These are phyloP conservation scores for Atractiella rhizophila DNA, from an alignment of 768 basidiomycete genomes.

Conservation along the genomic window DNA sequence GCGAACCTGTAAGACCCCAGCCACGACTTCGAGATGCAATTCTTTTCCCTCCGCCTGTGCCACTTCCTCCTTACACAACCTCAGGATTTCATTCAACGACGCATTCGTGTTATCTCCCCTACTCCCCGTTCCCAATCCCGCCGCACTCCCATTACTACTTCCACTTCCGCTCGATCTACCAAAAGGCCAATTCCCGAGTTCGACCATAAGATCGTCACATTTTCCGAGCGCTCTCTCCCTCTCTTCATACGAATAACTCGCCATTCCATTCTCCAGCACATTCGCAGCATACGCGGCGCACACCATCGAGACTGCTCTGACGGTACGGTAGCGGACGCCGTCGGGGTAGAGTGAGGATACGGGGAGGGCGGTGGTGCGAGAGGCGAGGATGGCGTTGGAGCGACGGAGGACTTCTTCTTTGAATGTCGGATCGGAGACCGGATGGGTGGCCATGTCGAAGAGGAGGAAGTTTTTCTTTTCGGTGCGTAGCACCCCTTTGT, in stretches of 20 bases:
- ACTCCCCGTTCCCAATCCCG: neutral
- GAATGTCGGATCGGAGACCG: conserved; percentile 70
- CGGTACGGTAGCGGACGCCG: conserved; percentile 49
- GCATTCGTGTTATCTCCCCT: too few species aligned
- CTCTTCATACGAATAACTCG: conserved; percentile 67
- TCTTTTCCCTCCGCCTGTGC: conserved; percentile 28
- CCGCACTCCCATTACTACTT: neutral
- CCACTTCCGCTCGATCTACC: conserved; percentile 25
- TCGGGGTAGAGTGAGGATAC: conserved; percentile 30
- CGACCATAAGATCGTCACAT: conserved; percentile 78
- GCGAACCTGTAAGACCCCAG: conserved; percentile 85
- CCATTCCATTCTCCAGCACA: conserved; percentile 83
- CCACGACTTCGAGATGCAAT: conserved; percentile 64
- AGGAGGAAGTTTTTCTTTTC: conserved; percentile 96
- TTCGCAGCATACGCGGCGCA: conserved; percentile 83
- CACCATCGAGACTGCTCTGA: conserved; percentile 58
- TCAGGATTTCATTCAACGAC: conserved; percentile 24
- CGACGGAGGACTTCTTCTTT: conserved; percentile 66
- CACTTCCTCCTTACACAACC: conserved; percentile 20
- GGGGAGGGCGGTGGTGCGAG: conserved; percentile 47
- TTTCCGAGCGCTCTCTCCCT: conserved; percentile 76
- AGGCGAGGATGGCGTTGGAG: conserved; percentile 49
- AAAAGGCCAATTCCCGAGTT: conserved; percentile 78
- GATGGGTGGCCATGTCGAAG: conserved; percentile 99
- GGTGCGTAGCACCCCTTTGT: conserved; percentile 95